Evolutionary conservation across 23 red algal species (phyloP), one percentile per base, ranked within the genome.

Genomic region (Agarophyton chilense): DNA sequence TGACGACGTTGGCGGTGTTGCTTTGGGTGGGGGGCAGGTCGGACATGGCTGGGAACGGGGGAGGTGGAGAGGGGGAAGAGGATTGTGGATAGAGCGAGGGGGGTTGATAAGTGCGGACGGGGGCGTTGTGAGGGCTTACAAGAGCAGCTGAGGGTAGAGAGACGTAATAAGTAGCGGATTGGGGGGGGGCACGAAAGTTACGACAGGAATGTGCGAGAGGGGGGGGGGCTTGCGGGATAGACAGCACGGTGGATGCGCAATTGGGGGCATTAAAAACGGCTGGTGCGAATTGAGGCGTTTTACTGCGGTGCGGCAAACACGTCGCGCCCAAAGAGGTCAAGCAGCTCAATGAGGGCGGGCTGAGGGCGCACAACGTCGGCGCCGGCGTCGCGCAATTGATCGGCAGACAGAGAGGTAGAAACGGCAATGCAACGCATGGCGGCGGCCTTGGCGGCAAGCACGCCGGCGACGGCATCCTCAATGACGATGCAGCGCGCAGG

Each of bases 401-500:
- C 79, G 13, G 35, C 89, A 17, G 31, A 4, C 78, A 92, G 62
- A 16, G 44, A 60, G 58, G 89, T 98, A 13, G 58, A 56, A 2
- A 98, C 95, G 4, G 90, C 95, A 42, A 98, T 81, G 79, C 96
- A 98, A 1, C 92, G 43, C 96, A 98, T 98, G 31, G 89, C 93
- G 6, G 96, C 96, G 34, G 29, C 55, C 75, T 95, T 95, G 19
- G 96, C 96, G 35, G 92, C 96, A 21, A 62, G 35, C 50, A 98
- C 82, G 39, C 96, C 95, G 21, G 95, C 95, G 28, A 54, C 74
- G 24, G 95, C 89, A 76, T 98, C 95, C 70, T 98, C 95, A n/a
- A 98, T 85, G 28, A 98, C 95, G 46, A 98, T 86, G 71, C 95
- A 98, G 50, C 82, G 71, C 12, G 24, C 18, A 0, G 72, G 28